phyloP scores from a whole-genome alignment of 495 filamentous ascomycete species.

The Penicillium argentinense region DNA sequence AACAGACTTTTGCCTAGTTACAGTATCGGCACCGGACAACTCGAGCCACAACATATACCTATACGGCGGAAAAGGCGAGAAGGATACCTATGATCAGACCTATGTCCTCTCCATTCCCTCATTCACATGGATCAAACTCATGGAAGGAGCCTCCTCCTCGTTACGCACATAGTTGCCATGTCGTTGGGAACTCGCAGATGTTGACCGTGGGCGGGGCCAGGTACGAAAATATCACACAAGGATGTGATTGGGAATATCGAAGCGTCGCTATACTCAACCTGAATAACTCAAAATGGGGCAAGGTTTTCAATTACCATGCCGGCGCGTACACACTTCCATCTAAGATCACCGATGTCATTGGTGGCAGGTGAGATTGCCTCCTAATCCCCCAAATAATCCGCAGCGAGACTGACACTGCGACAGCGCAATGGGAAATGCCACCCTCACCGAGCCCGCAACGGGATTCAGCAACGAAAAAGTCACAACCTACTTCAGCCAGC shows the following conservation, averaged over 20 bases:
- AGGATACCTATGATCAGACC: slow-evolving; percentile 30
- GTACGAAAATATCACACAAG: slow-evolving; percentile 9
- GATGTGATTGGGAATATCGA: slow-evolving; percentile 40
- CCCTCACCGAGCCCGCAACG: slow-evolving; percentile 9
- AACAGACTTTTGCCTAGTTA: slow-evolving; percentile 33
- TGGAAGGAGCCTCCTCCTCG: slow-evolving; percentile 30
- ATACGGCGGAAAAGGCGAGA: slow-evolving; percentile 24
- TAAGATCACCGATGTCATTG: slow-evolving; percentile 19
- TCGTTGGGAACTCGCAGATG: slow-evolving; percentile 34
- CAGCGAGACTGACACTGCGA: slow-evolving; percentile 5
- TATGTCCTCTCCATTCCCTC: slow-evolving; percentile 37
- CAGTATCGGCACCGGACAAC: slow-evolving; percentile 28
- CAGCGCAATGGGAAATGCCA: slow-evolving; percentile 20
- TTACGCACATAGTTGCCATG: slow-evolving; percentile 39
- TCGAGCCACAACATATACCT: slow-evolving; percentile 35
- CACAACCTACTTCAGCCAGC: slow-evolving; percentile 16
- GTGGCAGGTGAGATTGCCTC: slow-evolving; percentile 22
- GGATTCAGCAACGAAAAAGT: slow-evolving; percentile 21
- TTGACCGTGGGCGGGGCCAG: slow-evolving; percentile 39
- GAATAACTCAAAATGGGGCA: slow-evolving; percentile 35
- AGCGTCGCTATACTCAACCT: slow-evolving; percentile 38
- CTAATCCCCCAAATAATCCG: not conserved
- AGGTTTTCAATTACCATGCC: slow-evolving; percentile 24
- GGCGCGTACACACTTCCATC: slow-evolving; percentile 28
- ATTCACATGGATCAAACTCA: slow-evolving; percentile 15